Conservation (phyloP, 1,139 yeast species). For the Yarrowia galli region DNA sequence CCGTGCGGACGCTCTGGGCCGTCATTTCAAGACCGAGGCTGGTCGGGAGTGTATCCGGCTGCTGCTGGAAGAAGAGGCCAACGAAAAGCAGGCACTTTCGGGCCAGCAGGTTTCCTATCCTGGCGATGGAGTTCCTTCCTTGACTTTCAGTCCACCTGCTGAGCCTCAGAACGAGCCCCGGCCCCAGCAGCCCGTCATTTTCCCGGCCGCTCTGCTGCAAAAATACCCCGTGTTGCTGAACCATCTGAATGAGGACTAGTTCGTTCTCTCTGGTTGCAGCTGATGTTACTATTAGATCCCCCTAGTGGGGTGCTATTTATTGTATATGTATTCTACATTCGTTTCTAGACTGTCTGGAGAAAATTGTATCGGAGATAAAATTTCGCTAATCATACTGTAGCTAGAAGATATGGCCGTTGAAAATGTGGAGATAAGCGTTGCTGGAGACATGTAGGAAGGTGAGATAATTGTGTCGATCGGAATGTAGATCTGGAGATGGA, state of each 20-base stretch:
- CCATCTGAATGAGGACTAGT: constrained; percentile 31
- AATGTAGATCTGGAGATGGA: background rate
- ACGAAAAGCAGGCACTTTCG: constrained; percentile 26
- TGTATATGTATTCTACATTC: constrained; percentile 34
- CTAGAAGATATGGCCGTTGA: background rate
- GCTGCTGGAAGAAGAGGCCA: constrained; percentile 70
- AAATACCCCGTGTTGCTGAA: constrained; percentile 45
- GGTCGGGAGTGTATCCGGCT: constrained; percentile 85
- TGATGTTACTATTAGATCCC: constrained; percentile 31
- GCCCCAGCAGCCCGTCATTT: constrained; percentile 32
- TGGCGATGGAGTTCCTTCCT: constrained; percentile 43
- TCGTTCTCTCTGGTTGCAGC: background rate
- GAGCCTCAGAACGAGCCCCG: constrained; percentile 26
- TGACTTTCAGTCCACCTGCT: constrained; percentile 44
- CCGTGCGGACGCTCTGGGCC: constrained; percentile 90
- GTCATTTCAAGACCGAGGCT: constrained; percentile 94
- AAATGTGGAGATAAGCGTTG: constrained; percentile 21
- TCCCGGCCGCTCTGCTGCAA: constrained; percentile 44
- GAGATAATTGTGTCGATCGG: background rate
- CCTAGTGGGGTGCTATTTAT: constrained; percentile 29
- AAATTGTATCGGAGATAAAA: background rate
- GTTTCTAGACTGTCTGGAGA: background rate
- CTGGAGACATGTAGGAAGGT: no score
- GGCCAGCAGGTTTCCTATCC: constrained; percentile 39
- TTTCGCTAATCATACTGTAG: background rate